Conservation (phyloP, 2,329 filamentous ascomycete species). For the Alternaria arborescens region DNA sequence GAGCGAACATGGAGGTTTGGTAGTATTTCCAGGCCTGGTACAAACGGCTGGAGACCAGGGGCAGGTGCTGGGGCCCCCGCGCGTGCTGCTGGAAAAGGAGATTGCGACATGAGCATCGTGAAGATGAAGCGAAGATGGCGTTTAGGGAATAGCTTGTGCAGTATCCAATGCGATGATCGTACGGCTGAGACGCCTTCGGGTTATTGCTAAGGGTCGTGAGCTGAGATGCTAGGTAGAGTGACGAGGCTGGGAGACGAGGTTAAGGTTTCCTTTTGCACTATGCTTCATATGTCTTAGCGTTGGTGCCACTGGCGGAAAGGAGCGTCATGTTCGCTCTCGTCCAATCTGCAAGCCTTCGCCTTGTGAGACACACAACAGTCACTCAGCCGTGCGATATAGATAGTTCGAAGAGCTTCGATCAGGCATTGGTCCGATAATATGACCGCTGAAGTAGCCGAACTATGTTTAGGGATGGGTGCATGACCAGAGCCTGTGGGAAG, state of each 20-base stretch:
- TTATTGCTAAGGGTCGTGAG: background rate
- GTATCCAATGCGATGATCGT: background rate
- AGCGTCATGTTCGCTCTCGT: background rate
- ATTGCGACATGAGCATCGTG: constrained; percentile 9
- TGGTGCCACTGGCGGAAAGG: background rate
- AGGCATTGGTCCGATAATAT: background rate
- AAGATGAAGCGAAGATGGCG: background rate
- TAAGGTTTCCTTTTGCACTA: constrained; percentile 5
- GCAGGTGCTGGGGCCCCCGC: constrained; percentile 22
- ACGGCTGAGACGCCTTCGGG: background rate
- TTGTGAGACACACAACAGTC: background rate
- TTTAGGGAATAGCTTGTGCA: background rate
- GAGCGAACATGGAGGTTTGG: constrained; percentile 18
- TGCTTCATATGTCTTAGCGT: constrained; percentile 2
- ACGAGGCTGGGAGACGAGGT: constrained; percentile 16
- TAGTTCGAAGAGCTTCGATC: background rate
- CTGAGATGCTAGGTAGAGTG: background rate
- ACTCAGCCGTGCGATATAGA: background rate
- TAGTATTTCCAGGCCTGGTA: constrained; percentile 40
- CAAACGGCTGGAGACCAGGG: constrained; percentile 39
- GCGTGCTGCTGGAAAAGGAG: constrained; percentile 29
- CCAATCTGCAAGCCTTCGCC: background rate
- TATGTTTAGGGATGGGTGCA: background rate
- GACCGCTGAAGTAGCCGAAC: background rate
- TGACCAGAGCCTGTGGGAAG: background rate